phyloP scores from a whole-genome alignment of 2,329 filamentous ascomycete species.

The Cephalotrichum gorgonifer region DNA sequence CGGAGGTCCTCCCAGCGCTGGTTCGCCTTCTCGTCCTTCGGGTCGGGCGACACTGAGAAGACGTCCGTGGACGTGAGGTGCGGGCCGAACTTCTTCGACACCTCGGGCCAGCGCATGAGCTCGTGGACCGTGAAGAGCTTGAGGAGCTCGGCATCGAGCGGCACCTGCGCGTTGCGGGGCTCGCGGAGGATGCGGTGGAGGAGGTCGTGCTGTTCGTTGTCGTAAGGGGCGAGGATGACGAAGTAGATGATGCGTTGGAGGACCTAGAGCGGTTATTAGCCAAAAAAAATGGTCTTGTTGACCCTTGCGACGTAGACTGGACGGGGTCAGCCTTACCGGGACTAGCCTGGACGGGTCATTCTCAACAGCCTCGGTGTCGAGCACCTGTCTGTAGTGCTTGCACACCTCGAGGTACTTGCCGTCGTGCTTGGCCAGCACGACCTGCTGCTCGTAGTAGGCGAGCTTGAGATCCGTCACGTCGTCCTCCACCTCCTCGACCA shows the following conservation, averaged over 20 bases:
- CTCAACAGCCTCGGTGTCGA: constrained; percentile 93
- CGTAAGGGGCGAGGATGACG: constrained; percentile 88
- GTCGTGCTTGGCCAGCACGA: constrained; percentile 89
- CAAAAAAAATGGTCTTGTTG: too few relatives aligned
- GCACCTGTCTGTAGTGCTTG: constrained; percentile 94
- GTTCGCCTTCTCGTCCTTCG: constrained; percentile 68
- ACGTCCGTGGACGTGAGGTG: constrained; percentile 85
- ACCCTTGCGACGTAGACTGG: too few relatives aligned
- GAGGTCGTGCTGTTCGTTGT: constrained; percentile 97
- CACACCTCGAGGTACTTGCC: constrained; percentile 95
- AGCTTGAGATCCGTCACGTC: constrained; percentile 96
- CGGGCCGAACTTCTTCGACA: constrained; percentile 78
- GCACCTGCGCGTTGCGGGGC: constrained; percentile 65
- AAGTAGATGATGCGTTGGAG: constrained; percentile 96
- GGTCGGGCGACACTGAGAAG: constrained; percentile 59
- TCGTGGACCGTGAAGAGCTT: constrained; percentile 93
- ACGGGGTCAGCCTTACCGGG: constrained; percentile 44
- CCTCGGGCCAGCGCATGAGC: constrained; percentile 96
- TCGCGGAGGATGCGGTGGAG: constrained; percentile 88
- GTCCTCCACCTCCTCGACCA: constrained; percentile 67
- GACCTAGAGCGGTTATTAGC: constrained; percentile 40
- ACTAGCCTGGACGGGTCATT: constrained; percentile 77
- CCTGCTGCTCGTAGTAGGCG: constrained; percentile 94
- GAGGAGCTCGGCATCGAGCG: constrained; percentile 73
- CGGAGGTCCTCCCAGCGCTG: constrained; percentile 88